These are phyloP conservation scores for Polygonum maritimum DNA, from an alignment of 148 eudicot genomes.

Conservation along the genomic window DNA sequence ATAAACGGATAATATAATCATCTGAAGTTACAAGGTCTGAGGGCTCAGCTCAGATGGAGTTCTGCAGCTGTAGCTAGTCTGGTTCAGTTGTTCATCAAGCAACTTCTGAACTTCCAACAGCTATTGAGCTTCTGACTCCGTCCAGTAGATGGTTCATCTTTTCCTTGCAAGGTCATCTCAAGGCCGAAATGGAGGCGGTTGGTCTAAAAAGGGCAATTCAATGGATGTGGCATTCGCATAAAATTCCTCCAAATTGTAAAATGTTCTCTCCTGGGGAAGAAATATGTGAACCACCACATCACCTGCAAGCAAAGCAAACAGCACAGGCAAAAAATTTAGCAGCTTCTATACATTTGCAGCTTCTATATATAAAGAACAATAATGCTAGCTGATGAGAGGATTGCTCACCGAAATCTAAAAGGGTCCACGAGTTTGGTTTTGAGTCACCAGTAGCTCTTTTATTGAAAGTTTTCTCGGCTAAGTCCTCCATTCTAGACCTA, in stretches of 20 bases:
- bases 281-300: constrained; percentile 94
- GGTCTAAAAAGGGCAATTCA: constrained; percentile 75
- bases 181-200: constrained; percentile 47
- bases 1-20: not conserved
- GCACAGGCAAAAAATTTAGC: not conserved
- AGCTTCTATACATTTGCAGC: not conserved
- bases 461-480: constrained; percentile 72
- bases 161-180: not conserved
- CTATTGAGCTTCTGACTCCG: not conserved
- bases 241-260: constrained; percentile 91
- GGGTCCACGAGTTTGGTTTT: constrained; percentile 93
- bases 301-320: constrained; percentile 33
- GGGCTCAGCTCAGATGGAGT: not conserved
- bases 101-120: not conserved
- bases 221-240: constrained; percentile 79
- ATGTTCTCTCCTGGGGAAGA: constrained; percentile 72
- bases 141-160: not conserved
- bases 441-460: constrained; percentile 64
- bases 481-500: constrained; percentile 71
- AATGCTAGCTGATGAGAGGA: too few species aligned
- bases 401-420: constrained; percentile 81
- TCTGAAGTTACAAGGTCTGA: not conserved
- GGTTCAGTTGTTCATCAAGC: not conserved
- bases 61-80: not conserved
- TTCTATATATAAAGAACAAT: not conserved